Evolutionary conservation across 805 yeast species (phyloP), one percentile per base, ranked within the genome.

Genomic region (Candida sphagnicola): DNA sequence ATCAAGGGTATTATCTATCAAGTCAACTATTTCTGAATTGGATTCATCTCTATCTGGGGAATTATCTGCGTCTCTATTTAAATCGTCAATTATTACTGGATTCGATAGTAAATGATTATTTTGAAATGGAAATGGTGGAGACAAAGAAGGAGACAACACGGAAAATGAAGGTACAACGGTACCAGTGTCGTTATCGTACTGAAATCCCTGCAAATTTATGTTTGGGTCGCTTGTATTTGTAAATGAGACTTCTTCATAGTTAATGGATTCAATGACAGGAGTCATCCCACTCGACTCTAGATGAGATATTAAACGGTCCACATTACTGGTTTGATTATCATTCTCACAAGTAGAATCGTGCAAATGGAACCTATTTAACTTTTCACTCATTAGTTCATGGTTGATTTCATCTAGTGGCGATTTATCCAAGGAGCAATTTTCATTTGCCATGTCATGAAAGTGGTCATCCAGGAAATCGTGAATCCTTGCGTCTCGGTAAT

Each of bases 331-430:
- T 12, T 8, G 29, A 13, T 26, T 26, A 13, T 26, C 15, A 13
- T 26, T 26, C 6, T 26, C 29, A 13, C 29, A 26, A 5, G 5
- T 5, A 13, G 15, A 10, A 13, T 31, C 35, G 18, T 21, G 35
- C n/a, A 31, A 31, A 31, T 31, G 35, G 5, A 31, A n/a, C 4
- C 14, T 19, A 18, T 18, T 13, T 10, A 31, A 13, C 13, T 31
- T 17, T 18, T 31, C 26, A 21, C 26, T 31, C 26, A 31, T 21
- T 13, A 18, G 13, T n/a, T 31, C 35, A 19, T 31, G 21, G 14
- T 31, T 21, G 5, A 31, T 17, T 14, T 18, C 35, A n/a, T 31
- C 26, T 14, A 31, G 18, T 5, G 35, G 35, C 16, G 35, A 31
- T 18, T 31, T 31, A 14, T 31, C 35, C 10, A 17, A 25, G 5